Percentiles rank a stretch among this genome's conserved stretches.
phyloP scores from a whole-genome alignment of 2,329 filamentous ascomycete species.

The Elsinoe fawcettii region DNA sequence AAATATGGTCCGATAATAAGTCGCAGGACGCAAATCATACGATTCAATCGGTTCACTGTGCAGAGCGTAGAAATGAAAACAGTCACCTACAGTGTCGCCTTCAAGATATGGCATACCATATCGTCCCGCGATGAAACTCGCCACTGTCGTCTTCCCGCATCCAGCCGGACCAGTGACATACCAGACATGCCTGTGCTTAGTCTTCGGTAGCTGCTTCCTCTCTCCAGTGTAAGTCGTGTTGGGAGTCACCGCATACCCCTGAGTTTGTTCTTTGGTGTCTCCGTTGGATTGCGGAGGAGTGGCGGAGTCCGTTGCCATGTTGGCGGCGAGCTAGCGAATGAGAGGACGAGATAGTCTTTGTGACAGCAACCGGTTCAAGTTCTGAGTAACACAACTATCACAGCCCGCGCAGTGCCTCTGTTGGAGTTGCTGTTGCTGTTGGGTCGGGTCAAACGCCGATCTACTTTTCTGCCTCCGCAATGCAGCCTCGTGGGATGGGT shows the following conservation, averaged over 20 bases:
- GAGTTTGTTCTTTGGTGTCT: neutral
- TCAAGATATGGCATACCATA: slow-evolving; percentile 43
- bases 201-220: slow-evolving; percentile 18
- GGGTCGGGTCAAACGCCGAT: neutral
- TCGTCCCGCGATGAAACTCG: slow-evolving; percentile 37
- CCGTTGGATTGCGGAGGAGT: neutral
- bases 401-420: neutral
- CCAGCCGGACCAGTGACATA: slow-evolving; percentile 48
- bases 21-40: neutral
- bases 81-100: slow-evolving; percentile 41
- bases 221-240: neutral
- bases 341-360: neutral
- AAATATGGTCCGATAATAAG: neutral
- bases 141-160: slow-evolving; percentile 48
- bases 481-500: neutral
- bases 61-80: neutral
- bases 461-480: neutral
- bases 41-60: neutral
- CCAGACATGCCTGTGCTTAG: slow-evolving; percentile 41
- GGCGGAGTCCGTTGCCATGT: neutral
- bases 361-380: too few species aligned
- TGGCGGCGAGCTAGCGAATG: neutral
- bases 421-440: neutral
- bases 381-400: too few species aligned
- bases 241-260: neutral